A percentile compares a stretch with the other conserved stretches of the same genome.
These are phyloP conservation scores for Herpetomonas samuelpessoai DNA, from an alignment of 208 protist species.

Conservation along the genomic window DNA sequence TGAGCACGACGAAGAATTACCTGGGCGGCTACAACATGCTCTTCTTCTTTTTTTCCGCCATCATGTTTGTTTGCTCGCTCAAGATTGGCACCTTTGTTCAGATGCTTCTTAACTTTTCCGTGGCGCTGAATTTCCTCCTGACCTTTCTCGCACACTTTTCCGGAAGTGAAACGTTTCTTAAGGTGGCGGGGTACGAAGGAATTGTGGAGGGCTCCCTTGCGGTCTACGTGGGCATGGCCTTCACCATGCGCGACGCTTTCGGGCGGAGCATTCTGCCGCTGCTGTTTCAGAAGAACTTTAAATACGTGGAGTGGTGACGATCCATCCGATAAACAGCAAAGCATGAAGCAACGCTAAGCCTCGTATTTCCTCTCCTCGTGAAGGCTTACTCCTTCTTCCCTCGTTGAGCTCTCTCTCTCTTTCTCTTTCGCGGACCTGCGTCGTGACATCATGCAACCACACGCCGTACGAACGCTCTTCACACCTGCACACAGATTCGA, in stretches of 20 bases:
- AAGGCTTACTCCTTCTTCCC: too few relatives aligned
- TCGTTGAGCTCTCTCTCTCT: too few relatives aligned
- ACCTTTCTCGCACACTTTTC: slow-evolving; percentile 34
- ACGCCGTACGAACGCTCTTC: too few relatives aligned
- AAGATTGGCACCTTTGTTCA: slow-evolving; percentile 14
- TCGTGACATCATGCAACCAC: too few relatives aligned
- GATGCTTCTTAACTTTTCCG: slow-evolving; percentile 22
- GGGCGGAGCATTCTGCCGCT: slow-evolving; percentile 35
- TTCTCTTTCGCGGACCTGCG: too few relatives aligned
- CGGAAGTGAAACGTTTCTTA: slow-evolving; percentile 17
- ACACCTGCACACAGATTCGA: not conserved
- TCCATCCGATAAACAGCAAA: slow-evolving; percentile 4
- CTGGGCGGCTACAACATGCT: slow-evolving; percentile 20
- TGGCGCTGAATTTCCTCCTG: slow-evolving; percentile 34
- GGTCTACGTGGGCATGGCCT: slow-evolving; percentile 49
- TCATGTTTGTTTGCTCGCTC: slow-evolving; percentile 23
- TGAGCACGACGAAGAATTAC: slow-evolving; percentile 9
- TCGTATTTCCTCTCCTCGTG: too few relatives aligned
- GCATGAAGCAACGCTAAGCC: too few relatives aligned
- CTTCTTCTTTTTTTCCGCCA: slow-evolving; percentile 26
- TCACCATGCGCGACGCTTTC: slow-evolving; percentile 38
- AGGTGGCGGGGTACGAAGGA: slow-evolving; percentile 46
- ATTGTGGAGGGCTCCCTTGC: slow-evolving; percentile 36
- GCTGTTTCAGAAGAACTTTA: slow-evolving; percentile 27
- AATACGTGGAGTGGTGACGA: slow-evolving; percentile 23